Base-by-base conservation (phyloP, 1,284 basidiomycete genomes). In the Ganoderma meredithae region DNA sequence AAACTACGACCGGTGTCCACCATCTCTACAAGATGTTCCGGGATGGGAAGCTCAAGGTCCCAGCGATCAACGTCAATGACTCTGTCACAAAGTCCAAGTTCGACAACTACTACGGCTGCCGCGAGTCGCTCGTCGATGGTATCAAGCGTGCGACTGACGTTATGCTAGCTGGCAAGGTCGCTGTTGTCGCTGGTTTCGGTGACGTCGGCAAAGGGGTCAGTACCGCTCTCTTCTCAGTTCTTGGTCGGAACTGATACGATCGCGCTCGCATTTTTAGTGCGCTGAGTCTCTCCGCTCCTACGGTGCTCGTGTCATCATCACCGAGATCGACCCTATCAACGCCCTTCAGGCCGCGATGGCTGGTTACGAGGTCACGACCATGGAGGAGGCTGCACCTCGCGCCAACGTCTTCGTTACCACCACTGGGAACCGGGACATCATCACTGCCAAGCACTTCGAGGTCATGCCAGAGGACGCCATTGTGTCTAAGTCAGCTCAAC, bases 11-110 rank as follows among this genome's bases (percentile, higher is more conserved):
- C 72, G 98, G 98, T 89, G 97, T 99, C 64, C 98, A 99, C 86
- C 97, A 99, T 85, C 88, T 99, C 60, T 99, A 99, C 94, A 96
- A 96, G 86, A 90, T 94, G 75, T 94, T 96, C 92, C 92, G 95
- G 77, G 95, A 98, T 66, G 97, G 97, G 77, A 95, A 90, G 80
- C 90, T 99, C 80, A 98, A 97, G 88, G 87, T 99, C 74, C 96
- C 98, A 74, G 98, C 98, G 76, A 99, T 99, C 90, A 99, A 99
- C 83, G 98, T 99, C 81, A 98, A 98, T 83, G 96, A 99, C 86
- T 98, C 97, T 33, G 98, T 99, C 79, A 99, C 98, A 77, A 99
- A 99, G 86, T 98, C 96, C 81, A 99, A 99, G 88, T 99, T 99
- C 80, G 93, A 94, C 83, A 94, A 95, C 84, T 93, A 94, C 83